These are phyloP conservation scores for Cenchrus americanus DNA, from an alignment of 176 grass and related monocot genomes.

Conservation along the genomic window DNA sequence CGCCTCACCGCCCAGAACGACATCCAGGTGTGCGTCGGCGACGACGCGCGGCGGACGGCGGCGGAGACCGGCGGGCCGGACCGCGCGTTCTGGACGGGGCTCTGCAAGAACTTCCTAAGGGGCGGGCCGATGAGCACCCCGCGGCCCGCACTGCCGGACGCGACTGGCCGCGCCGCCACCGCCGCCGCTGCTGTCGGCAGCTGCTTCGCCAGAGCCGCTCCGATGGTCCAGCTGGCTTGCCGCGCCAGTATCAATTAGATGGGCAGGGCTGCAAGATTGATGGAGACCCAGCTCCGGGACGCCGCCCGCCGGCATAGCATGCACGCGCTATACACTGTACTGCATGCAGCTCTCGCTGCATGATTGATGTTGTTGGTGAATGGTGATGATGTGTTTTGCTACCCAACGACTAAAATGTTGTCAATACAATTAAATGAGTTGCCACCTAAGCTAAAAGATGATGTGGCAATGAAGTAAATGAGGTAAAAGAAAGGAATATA, in stretches of 20 bases:
- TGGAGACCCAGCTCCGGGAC: too few species aligned
- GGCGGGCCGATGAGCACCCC: background rate
- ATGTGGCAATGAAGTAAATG: too few species aligned
- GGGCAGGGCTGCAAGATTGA: background rate
- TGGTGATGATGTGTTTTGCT: background rate
- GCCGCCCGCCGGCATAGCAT: background rate
- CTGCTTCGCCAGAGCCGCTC: background rate
- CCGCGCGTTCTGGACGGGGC: slow-evolving; percentile 47
- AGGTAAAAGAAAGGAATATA: too few species aligned
- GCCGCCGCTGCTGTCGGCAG: background rate
- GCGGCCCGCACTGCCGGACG: background rate
- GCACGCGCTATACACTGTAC: background rate
- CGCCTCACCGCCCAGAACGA: slow-evolving; percentile 34
- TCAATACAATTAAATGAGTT: too few species aligned
- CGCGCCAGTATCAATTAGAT: slow-evolving; percentile 3
- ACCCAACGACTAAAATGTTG: too few species aligned
- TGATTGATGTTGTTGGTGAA: background rate
- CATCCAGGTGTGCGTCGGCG: slow-evolving; percentile 41
- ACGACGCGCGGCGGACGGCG: slow-evolving; percentile 42
- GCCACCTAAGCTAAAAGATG: too few species aligned
- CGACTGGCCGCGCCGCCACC: background rate
- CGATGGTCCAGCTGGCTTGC: background rate
- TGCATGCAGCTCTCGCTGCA: background rate
- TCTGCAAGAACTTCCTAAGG: slow-evolving; percentile 68
- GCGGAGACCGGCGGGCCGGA: slow-evolving; percentile 44